Conservation (phyloP, 164 flowering plant species). For the Liriodendron chinense region DNA sequence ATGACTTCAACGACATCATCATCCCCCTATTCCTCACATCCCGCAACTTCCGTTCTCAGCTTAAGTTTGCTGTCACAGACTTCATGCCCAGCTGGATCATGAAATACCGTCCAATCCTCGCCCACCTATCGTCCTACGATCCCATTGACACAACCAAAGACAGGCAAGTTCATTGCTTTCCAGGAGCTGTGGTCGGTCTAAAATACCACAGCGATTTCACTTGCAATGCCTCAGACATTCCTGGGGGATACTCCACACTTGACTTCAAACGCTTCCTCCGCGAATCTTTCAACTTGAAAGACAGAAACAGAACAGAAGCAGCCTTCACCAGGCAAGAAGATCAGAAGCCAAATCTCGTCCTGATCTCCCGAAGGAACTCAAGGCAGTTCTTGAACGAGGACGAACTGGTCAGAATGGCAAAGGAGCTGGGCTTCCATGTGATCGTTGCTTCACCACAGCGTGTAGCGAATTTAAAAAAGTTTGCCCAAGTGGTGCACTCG, state of each 20-base stretch:
- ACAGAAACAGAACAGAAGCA: background rate
- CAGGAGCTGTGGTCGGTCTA: slow-evolving; percentile 8
- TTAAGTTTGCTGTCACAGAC: slow-evolving; percentile 8
- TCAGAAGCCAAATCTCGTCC: slow-evolving; percentile 17
- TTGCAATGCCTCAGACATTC: slow-evolving; percentile 3
- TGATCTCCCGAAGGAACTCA: slow-evolving; percentile 23
- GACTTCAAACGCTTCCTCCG: slow-evolving; percentile 16
- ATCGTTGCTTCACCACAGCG: slow-evolving; percentile 16
- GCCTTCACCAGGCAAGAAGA: background rate
- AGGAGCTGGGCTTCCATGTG: slow-evolving; percentile 25
- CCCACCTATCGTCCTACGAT: slow-evolving; percentile 5
- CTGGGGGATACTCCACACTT: slow-evolving; percentile 9
- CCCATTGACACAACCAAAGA: background rate
- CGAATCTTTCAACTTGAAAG: slow-evolving; percentile 3
- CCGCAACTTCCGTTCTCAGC: slow-evolving; percentile 10
- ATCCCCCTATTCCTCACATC: slow-evolving; percentile 14
- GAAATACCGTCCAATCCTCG: slow-evolving; percentile 4
- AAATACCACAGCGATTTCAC: slow-evolving; percentile 4
- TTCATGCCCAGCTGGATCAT: background rate
- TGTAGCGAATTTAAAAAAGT: slow-evolving; percentile 14
- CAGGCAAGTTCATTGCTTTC: slow-evolving; percentile 8
- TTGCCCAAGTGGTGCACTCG: slow-evolving; percentile 15
- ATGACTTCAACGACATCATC: slow-evolving; percentile 13
- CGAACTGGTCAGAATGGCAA: slow-evolving; percentile 21
- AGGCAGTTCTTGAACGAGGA: slow-evolving; percentile 27